Base-by-base conservation (phyloP, 2,329 filamentous ascomycete species). In the Alternaria ethzedia region DNA sequence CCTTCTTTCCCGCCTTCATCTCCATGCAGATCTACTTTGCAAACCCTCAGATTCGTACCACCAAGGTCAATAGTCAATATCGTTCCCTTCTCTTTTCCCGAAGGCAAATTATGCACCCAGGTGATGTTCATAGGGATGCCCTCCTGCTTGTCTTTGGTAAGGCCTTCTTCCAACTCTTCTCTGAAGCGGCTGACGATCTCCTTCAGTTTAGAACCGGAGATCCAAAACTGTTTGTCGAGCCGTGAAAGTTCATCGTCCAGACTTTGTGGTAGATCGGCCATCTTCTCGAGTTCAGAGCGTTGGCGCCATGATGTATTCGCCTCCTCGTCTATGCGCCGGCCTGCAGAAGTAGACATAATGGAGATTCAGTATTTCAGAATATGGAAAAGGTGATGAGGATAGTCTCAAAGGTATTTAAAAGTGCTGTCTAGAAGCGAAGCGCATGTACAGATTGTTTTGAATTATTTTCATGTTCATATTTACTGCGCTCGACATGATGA, bases 21-120 rank as follows among this genome's bases (percentile, higher is more conserved):
- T 59, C 97, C 91, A 23, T 93, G 93, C 75, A 98, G 83, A 63
- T 90, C 93, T 76, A 98, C 95, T 81, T 97, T 92, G 81, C 95
- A 97, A 69, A 98, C 94, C 79, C 95, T 91, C 66, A 97, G 84
- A 81, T 98, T 98, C 75, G 95, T 98, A 73, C 95, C 95, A 61
- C 95, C 95, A 91, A 98, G 96, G 78, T 98, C 95, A 45, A 98
- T 86, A 59, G 95, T 94, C 43, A 98, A 85, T 80, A 90, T 97
- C 13, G 91, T 96, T 65, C 95, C 95, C 9, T 89, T 92, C 81
- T 97, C 95, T 70, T 94, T 82, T 69, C 95, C 95, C 77, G 91
- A 91, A 21, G 95, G 95, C 80, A 93, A 93, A 50, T 88, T 88
- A 89, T 97, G 94, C 67, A 96, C 94, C 95, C 95, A 97, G 59